Conservation (phyloP, 108 stramenopile genomes). For the Cyclostephanos tholiformis region DNA sequence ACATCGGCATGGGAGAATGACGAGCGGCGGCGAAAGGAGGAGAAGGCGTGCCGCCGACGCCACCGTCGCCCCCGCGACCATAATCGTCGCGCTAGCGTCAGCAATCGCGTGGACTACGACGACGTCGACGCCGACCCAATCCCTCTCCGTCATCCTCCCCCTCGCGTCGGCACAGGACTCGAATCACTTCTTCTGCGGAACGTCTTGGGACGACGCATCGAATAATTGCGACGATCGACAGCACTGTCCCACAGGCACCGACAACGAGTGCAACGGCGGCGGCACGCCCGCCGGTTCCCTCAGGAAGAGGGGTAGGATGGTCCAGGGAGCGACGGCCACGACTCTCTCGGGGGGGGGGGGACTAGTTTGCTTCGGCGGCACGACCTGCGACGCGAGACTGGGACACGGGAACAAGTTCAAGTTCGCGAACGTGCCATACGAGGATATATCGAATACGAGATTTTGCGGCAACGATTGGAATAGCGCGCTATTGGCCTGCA, state of each 20-base stretch:
- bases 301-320: too few species aligned
- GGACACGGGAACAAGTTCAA: conserved; percentile 1
- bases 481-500: conserved; percentile 1
- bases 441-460: conserved; percentile 14
- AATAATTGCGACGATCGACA: conserved; percentile 30
- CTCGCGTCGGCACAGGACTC: conserved; percentile 26
- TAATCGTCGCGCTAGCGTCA: too few species aligned
- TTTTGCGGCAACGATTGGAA: conserved; percentile 32
- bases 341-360: conserved; percentile 6
- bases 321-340: conserved; percentile 1
- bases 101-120: too few species aligned
- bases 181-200: conserved; percentile 36
- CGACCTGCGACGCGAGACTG: background rate
- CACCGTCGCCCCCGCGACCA: too few species aligned
- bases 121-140: too few species aligned
- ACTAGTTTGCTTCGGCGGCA: background rate
- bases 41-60: too few species aligned
- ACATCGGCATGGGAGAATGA: too few species aligned
- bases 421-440: background rate
- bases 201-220: conserved; percentile 32
- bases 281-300: too few species aligned
- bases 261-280: conserved; percentile 27
- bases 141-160: too few species aligned
- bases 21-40: too few species aligned
- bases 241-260: conserved; percentile 36